phyloP scores from a whole-genome alignment of 2,329 filamentous ascomycete species.

The Gaeumannomyces sp. region DNA sequence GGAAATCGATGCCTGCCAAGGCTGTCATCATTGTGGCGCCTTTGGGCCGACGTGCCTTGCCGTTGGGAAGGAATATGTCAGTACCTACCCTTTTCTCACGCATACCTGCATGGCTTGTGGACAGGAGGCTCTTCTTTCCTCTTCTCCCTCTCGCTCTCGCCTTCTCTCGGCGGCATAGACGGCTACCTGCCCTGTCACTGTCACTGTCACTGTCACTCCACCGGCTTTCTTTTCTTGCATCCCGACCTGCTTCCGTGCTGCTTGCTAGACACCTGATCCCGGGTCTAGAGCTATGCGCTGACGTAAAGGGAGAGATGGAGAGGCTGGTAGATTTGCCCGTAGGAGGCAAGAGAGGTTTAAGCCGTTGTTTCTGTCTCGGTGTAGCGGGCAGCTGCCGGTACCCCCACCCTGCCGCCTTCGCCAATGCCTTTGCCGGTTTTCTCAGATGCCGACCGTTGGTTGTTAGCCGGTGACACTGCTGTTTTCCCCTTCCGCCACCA shows the following conservation, averaged over 20 bases:
- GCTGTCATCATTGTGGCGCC: background rate
- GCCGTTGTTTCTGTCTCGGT: background rate
- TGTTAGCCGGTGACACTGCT: background rate
- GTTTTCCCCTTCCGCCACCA: background rate
- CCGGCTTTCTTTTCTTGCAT: background rate
- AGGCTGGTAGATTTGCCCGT: background rate
- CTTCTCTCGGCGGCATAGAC: background rate
- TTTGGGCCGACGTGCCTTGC: constrained; percentile 5
- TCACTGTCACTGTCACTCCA: background rate
- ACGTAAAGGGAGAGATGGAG: background rate
- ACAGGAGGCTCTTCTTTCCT: background rate
- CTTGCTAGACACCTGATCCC: background rate
- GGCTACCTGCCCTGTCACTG: background rate
- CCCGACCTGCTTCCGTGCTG: background rate
- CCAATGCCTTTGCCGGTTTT: background rate
- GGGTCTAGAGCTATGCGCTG: background rate
- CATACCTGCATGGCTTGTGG: background rate
- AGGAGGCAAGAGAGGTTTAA: background rate
- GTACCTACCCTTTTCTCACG: background rate
- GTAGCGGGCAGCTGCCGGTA: background rate
- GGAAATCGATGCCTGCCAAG: background rate
- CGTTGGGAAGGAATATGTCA: constrained; percentile 2
- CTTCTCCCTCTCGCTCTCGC: background rate
- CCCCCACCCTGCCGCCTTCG: background rate
- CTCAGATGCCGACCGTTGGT: background rate